Conservation (phyloP, 495 filamentous ascomycete genomes). For the Clavariopsis aquatica region DNA sequence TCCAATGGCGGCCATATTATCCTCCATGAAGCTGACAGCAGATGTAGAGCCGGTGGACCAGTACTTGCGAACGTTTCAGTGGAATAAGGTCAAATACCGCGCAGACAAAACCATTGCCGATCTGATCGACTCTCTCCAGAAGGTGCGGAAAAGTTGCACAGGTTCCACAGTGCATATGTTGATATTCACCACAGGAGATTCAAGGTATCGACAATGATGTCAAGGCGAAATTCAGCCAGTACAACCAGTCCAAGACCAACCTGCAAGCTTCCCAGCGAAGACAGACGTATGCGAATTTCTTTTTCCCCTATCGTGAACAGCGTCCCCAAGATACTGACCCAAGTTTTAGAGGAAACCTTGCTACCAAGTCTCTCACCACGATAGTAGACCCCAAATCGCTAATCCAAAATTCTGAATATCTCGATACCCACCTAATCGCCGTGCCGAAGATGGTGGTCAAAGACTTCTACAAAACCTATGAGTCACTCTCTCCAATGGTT, state of each 20-base stretch:
- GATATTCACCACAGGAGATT: constrained; percentile 61
- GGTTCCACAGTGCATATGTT: background rate
- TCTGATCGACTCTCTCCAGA: constrained; percentile 80
- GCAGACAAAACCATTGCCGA: constrained; percentile 85
- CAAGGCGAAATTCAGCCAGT: constrained; percentile 87
- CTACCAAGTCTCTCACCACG: constrained; percentile 87
- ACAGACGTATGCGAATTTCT: constrained; percentile 63
- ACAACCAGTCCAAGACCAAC: constrained; percentile 83
- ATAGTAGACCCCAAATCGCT: constrained; percentile 77
- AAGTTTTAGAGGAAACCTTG: constrained; percentile 76
- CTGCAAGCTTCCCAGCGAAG: constrained; percentile 77
- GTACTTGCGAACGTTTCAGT: constrained; percentile 83
- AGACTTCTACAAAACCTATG: constrained; percentile 86
- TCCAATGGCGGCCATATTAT: background rate
- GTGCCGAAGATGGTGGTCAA: constrained; percentile 76
- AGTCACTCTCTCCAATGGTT: constrained; percentile 79
- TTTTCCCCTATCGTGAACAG: background rate
- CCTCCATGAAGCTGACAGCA: constrained; percentile 14
- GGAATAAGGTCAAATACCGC: constrained; percentile 97
- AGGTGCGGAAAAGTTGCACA: constrained; percentile 53
- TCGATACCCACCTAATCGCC: constrained; percentile 90
- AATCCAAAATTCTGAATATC: constrained; percentile 88
- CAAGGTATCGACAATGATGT: constrained; percentile 89
- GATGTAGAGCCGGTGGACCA: constrained; percentile 84
- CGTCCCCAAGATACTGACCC: constrained; percentile 1